Conservation (phyloP, 2,329 filamentous ascomycete genomes). For the Acephala macrosclerotiorum region DNA sequence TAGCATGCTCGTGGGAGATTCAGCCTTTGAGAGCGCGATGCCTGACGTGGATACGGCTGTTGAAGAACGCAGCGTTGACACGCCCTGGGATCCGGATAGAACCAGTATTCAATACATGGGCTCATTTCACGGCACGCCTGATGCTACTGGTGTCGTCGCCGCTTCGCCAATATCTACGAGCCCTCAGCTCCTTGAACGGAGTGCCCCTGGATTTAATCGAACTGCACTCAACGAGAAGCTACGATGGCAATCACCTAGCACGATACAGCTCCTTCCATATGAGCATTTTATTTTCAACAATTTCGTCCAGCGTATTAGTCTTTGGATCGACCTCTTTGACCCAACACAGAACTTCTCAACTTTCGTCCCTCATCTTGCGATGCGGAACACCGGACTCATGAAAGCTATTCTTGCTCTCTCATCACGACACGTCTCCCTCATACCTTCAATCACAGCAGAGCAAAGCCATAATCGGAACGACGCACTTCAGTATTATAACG, state of each 20-base stretch:
- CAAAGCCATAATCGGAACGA: conserved; percentile 46
- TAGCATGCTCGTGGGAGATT: conserved; percentile 24
- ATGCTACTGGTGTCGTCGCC: not conserved
- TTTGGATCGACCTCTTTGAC: conserved; percentile 46
- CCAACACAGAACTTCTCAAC: conserved; percentile 45
- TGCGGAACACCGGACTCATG: conserved; percentile 61
- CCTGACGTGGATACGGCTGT: conserved; percentile 9
- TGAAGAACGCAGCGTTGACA: conserved; percentile 9
- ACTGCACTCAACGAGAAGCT: conserved; percentile 15
- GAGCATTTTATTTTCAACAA: conserved; percentile 37
- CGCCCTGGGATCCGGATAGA: conserved; percentile 11
- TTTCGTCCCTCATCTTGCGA: conserved; percentile 45
- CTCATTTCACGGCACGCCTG: conserved; percentile 10
- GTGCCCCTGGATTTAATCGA: conserved; percentile 10
- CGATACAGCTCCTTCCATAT: conserved; percentile 33
- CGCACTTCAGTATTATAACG: conserved; percentile 64
- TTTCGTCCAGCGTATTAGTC: conserved; percentile 37
- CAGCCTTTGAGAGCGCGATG: conserved; percentile 18
- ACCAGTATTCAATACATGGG: conserved; percentile 14
- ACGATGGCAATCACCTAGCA: conserved; percentile 32
- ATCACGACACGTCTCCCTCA: conserved; percentile 55
- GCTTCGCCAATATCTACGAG: conserved; percentile 17
- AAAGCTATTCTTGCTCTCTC: conserved; percentile 64
- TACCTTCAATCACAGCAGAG: conserved; percentile 35
- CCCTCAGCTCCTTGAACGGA: conserved; percentile 26